Evolutionary conservation across 805 yeast genomes (phyloP), one percentile per base, ranked within the genome.

Genomic region (Yarrowia phangngaensis): DNA sequence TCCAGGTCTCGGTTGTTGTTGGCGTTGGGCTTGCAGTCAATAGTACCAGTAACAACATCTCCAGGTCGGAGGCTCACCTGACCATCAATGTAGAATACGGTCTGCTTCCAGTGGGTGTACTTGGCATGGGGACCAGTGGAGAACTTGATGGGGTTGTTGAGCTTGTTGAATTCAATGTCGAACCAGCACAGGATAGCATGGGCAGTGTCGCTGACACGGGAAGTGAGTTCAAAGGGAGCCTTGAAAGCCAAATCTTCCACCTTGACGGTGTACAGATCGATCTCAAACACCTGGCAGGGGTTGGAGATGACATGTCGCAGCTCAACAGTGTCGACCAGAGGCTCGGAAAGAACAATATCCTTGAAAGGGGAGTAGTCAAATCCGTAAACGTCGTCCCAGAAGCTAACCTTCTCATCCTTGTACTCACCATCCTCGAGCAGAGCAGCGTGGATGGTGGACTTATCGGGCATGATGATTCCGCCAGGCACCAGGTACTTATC

Each of bases 101-200:
- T 84, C 70, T 92, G 98, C 67, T 92, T 94, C 99, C 99, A 92
- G 70, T 92, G 99, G 12, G 98, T 92, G 73, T 89, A 88, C 58
- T 80, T 78, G 38, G 88, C 81, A 68, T 84, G 88, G 26, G 99
- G 96, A 17, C 97, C 97, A 11, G 99, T 94, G 15, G 92, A 82
- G 64, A 92, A 89, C 23, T 70, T 70, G 52, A 90, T 82, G 14
- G 72, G 71, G 53, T 65, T 64, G 51, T 61, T 64, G 51, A 67
- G 58, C 56, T 75, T 76, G 57, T 79, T 77, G 76, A 92, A 92
- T 55, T 77, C 89, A 61, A 87, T 84, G 62, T 92, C 98, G 61
- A 88, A 92, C 97, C 97, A 92, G 12, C 88, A 83, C 52, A 92
- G 79, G 54, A 85, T 70, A 12, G 97, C 99, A 62, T 88, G 96